Evolutionary conservation across 352 stramenopile species (phyloP), one percentile per base, ranked within the genome.

Genomic region (Phytophthora quininea): DNA sequence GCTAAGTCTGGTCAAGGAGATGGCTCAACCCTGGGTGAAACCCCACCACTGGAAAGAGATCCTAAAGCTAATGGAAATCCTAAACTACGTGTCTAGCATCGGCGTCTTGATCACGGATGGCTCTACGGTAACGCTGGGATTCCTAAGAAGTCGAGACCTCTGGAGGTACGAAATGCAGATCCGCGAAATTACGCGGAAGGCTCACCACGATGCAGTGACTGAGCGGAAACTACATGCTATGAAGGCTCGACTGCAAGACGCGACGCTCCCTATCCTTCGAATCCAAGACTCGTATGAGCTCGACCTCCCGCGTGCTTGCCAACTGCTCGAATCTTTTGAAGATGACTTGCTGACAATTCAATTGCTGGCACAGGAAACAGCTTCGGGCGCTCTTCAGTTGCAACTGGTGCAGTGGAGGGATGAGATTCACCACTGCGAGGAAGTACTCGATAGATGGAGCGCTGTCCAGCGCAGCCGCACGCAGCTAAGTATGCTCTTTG

Each of bases 1-100:
- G 19, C 60, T 90, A 12, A 73, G 76, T 12, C 33, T 90, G 12
- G 77, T 88, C 4, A 69, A 71, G 12, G 82, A 89, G 37, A 80
- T 90, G 60, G 76, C 80, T 0, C 75, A 82, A 37, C 65, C 82
- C 8, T 84, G 66, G 54, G 64, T 89, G 38, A 89, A 90, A 46
- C 35, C 69, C 27, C 66, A 84, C 40, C 80, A 90, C 47, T 90
- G 82, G 82, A 82, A 88, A 42, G 80, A 90, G 37, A 77, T 90
- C 15, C 31, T 90, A 1, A 71, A 67, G 10, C 51, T 88, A 9
- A 51, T 90, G 35, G 71, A 78, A 15, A 79, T 86, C 3, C 58
- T 77, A 4, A 82, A 84, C 63, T 88, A 76, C 56, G 79, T 87
- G 1, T 86, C 79, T 6, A 74, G 62, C 29, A 76, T 80, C 1